Percentiles rank a stretch among this genome's conserved stretches.
Conservation (phyloP, 805 yeast species). For the Ogataea zsoltii region DNA sequence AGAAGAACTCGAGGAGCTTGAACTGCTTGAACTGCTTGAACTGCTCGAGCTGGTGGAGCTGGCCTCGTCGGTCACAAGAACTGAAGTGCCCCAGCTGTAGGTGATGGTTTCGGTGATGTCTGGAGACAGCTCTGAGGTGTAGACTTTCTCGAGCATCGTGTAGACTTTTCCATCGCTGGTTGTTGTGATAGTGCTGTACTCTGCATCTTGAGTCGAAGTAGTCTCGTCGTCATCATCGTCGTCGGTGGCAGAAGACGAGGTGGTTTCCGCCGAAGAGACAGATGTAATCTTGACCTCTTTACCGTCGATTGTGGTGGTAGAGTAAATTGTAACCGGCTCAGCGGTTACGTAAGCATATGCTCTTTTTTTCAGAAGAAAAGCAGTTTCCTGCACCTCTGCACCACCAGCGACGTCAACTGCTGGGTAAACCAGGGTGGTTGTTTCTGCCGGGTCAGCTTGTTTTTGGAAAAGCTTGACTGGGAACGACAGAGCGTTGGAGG, state of each 20-base stretch:
- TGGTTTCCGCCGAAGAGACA: constrained; percentile 4
- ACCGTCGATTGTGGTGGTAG: constrained; percentile 20
- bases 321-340: constrained; percentile 25
- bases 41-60: constrained; percentile 2
- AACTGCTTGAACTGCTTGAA: too few species aligned
- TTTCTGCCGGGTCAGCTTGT: constrained; percentile 7
- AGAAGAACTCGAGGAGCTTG: constrained; percentile 7
- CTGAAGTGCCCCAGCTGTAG: constrained; percentile 18
- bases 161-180: constrained; percentile 19
- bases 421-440: constrained; percentile 12
- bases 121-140: constrained; percentile 30
- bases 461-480: constrained; percentile 14
- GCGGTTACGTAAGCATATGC: constrained; percentile 31
- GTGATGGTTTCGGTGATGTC: constrained; percentile 24
- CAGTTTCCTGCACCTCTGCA: constrained; percentile 12
- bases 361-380: constrained; percentile 23
- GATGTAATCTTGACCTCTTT: constrained; percentile 22
- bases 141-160: constrained; percentile 26
- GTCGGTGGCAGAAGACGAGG: constrained; percentile 3
- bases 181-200: constrained; percentile 21
- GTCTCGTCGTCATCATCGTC: constrained; percentile 1
- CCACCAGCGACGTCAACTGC: constrained; percentile 11
- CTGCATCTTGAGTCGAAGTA: constrained; percentile 7
- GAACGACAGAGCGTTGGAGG: constrained; percentile 14
- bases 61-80: constrained; percentile 6